Base-by-base conservation (phyloP, 2,329 filamentous ascomycete species). In the Keithomyces neogunnii region DNA sequence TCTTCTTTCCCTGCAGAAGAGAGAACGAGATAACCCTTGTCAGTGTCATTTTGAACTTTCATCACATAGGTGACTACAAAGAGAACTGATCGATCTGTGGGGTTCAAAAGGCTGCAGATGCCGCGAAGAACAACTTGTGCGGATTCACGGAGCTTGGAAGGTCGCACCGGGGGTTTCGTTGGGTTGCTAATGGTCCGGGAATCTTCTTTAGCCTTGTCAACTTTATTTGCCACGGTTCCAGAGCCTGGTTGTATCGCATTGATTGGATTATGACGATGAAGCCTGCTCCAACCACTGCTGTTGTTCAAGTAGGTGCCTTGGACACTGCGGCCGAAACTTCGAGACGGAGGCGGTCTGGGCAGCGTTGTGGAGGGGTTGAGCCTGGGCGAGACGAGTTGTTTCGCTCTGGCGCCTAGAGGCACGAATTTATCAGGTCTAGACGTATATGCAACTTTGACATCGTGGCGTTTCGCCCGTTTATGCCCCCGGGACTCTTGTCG, bases 11-110 rank as follows among this genome's bases (percentile, higher is more conserved):
- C 36, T 3, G 52, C 35, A 3, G 45, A 52, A 1, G 51, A 50
- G 29, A 68, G 43, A 1, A 55, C 47, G 3, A 66, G 51, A 3
- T 53, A 51, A 2, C 55, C 63, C 8, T 55, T 42, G 7, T 54
- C 56, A 4, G 51, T 47, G n/a, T 47, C 29, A 1, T 47, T 29
- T 6, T 50, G 32, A 13, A 64, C 40, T n/a, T 55, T 57, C 26
- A 65, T 45, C 3, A 40, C n/a, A 30, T 59, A 54, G 39, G 52
- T 46, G 0, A 56, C 55, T 26, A 43, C 13, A 11, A 58, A 55
- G 2, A 51, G 35, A 19, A 35, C 44, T 5, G 38, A 7, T 8
- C 45, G 36, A 2, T 47, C 31, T 7, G 52, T 55, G 2, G 39
- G 30, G 19, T 57, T 50, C 2, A 61, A 46, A 7, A 58, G 33